A percentile compares a stretch with the other conserved stretches of the same genome.
Conservation (phyloP, 495 filamentous ascomycete species). For the Symbiotaphrina buchneri region DNA sequence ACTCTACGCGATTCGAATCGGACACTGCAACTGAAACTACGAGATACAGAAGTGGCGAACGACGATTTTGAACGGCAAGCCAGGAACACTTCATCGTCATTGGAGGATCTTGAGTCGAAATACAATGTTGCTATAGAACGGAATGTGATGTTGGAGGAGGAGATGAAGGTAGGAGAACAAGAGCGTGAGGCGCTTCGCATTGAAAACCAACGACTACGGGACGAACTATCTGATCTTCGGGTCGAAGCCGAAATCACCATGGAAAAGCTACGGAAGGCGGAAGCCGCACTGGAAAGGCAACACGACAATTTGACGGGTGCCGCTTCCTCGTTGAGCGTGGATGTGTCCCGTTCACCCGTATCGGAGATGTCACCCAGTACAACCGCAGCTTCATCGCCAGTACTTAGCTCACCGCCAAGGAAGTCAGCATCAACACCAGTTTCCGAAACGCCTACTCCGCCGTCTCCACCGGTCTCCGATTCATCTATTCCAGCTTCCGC, state of each 20-base stretch:
- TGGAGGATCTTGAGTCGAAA: constrained; percentile 93
- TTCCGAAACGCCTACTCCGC: constrained; percentile 52
- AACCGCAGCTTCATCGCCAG: constrained; percentile 15
- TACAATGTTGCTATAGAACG: constrained; percentile 88
- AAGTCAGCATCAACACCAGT: constrained; percentile 28
- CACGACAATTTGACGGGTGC: constrained; percentile 23
- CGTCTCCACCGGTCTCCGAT: constrained; percentile 37
- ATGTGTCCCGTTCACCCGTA: constrained; percentile 17
- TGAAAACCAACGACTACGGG: constrained; percentile 65
- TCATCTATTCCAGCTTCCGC: constrained; percentile 15
- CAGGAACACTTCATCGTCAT: constrained; percentile 75
- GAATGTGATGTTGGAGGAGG: constrained; percentile 80
- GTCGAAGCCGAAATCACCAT: constrained; percentile 87
- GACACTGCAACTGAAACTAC: constrained; percentile 55
- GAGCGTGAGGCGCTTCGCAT: constrained; percentile 77
- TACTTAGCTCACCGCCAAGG: constrained; percentile 1
- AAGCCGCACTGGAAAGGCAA: constrained; percentile 26
- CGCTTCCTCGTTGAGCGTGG: constrained; percentile 17
- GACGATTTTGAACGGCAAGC: constrained; percentile 96
- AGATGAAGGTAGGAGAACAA: constrained; percentile 72
- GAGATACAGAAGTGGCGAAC: constrained; percentile 93
- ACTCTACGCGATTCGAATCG: constrained; percentile 65
- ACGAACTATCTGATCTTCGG: constrained; percentile 80
- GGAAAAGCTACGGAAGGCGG: constrained; percentile 62
- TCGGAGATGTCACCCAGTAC: constrained; percentile 21